Evolutionary conservation across 2,329 filamentous ascomycete species (phyloP).

Genomic region (Ascochyta viciae-villosae): DNA sequence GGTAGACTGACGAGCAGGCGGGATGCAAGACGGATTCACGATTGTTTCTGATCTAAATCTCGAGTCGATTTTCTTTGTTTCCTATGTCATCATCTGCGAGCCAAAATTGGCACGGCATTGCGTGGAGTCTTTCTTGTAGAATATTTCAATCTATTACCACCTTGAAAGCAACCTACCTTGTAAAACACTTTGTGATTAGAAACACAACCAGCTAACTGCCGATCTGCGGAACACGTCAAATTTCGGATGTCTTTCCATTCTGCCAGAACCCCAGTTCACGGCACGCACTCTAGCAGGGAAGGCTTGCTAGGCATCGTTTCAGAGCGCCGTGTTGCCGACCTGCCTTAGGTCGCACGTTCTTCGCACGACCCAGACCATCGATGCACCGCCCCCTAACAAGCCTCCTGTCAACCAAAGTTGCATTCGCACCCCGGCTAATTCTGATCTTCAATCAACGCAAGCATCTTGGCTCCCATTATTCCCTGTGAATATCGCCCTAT

Average conservation of each 20-base stretch:
- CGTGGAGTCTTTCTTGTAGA: slow-evolving; percentile 11
- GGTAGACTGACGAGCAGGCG: slow-evolving; percentile 7
- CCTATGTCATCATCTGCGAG: slow-evolving; percentile 8
- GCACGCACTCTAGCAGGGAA: neutral
- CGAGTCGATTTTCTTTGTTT: slow-evolving; percentile 15
- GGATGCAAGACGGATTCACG: slow-evolving; percentile 7
- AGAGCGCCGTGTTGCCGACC: neutral
- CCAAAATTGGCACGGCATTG: slow-evolving; percentile 6
- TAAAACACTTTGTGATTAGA: neutral
- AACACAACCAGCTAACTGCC: neutral
- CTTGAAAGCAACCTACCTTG: neutral
- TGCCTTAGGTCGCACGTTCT: slow-evolving; percentile 5
- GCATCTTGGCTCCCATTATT: neutral
- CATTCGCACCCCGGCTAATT: neutral
- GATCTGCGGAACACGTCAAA: neutral
- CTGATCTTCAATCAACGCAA: neutral
- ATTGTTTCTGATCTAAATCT: slow-evolving; percentile 12
- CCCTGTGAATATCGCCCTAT: neutral
- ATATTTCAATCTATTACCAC: slow-evolving; percentile 5
- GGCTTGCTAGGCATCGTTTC: slow-evolving; percentile 4
- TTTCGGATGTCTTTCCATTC: neutral
- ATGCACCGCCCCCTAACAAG: neutral
- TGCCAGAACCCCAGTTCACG: neutral
- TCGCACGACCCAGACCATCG: neutral
- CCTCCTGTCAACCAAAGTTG: neutral